Base-by-base conservation (phyloP, 495 filamentous ascomycete species). In the Aspergillus heteromorphus region DNA sequence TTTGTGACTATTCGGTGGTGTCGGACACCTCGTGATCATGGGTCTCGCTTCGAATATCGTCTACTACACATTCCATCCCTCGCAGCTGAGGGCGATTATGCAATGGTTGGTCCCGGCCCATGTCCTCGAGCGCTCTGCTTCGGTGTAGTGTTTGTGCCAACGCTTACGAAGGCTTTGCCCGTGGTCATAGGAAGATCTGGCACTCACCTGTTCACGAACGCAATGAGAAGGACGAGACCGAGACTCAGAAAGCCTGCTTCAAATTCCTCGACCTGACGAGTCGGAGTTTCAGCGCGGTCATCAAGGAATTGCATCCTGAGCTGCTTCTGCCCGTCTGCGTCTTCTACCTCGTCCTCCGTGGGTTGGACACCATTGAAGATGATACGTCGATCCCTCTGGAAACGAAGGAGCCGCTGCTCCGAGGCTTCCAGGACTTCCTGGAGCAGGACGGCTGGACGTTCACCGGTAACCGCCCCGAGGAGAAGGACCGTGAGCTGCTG, bases 311-410 rank as follows among this genome's bases (percentile, higher is more conserved):
- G 14, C 89, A 96, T 63, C 90, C 91, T 0, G 92, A 98, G 71
- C 81, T 98, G 16, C 83, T 97, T 19, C 80, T 96, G 31, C 90
- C 95, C 1, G 79, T 98, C 42, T 84, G 82, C 48, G 77, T 97
- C n/a, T 98, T 98, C 80, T 98, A 98, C 72, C 78, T 98, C 31
- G 82, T 87, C 30, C 79, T 98, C 13, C 86, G 93, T 48, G 95
- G 87, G 8, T 79, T 98, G 43, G 93, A 98, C 67, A 98, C 93
- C 17, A 89, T 98, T 53, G 93, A 98, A 72, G 93, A 98, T 79
- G 93, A 98, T 70, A 97, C 96, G 83, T 96, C 93, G 4, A 85
- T 98, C 49, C 77, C 85, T 1, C 71, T 91, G 9, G 76, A 77
- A 52, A 82, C 79, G 56, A 98, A 98, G 76, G 92, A 93, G 68